These are phyloP conservation scores for Tricholoma terreum DNA, from an alignment of 768 basidiomycete species.

Conservation along the genomic window DNA sequence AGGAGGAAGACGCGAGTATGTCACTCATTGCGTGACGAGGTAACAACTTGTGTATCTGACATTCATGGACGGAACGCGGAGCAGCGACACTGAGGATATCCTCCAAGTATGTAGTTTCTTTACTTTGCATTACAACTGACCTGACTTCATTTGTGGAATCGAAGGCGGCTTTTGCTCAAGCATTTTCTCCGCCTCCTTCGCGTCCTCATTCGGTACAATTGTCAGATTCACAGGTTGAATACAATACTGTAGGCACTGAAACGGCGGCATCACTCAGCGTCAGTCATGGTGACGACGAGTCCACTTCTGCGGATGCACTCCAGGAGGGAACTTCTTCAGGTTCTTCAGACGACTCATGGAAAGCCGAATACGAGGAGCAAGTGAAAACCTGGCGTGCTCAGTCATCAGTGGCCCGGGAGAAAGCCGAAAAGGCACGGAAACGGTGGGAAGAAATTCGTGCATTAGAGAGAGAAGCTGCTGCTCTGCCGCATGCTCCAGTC, in stretches of 20 bases:
- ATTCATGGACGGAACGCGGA: conserved; percentile 8
- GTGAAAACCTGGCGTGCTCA: conserved; percentile 68
- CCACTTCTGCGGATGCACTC: conserved; percentile 6
- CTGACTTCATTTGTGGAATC: background rate
- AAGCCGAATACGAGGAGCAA: conserved; percentile 65
- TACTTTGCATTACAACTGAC: background rate
- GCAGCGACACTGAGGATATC: conserved; percentile 16
- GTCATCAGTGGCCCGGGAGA: conserved; percentile 68
- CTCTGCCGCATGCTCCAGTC: conserved; percentile 34
- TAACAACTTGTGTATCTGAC: no score
- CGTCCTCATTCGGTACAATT: conserved; percentile 21
- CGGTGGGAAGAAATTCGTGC: conserved; percentile 69
- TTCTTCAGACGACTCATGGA: conserved; percentile 51
- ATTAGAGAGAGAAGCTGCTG: conserved; percentile 45
- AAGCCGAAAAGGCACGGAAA: conserved; percentile 70
- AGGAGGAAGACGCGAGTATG: no score
- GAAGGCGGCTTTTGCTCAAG: conserved; percentile 27
- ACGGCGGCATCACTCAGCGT: background rate
- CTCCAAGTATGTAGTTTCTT: conserved; percentile 15
- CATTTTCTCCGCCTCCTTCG: conserved; percentile 30
- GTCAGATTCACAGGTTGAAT: background rate
- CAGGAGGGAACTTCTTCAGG: conserved; percentile 13
- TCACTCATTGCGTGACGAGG: no score
- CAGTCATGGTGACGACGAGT: background rate
- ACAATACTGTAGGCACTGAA: background rate